phyloP scores from a whole-genome alignment of 352 stramenopile genomes.

The Globisporangium alternatum region DNA sequence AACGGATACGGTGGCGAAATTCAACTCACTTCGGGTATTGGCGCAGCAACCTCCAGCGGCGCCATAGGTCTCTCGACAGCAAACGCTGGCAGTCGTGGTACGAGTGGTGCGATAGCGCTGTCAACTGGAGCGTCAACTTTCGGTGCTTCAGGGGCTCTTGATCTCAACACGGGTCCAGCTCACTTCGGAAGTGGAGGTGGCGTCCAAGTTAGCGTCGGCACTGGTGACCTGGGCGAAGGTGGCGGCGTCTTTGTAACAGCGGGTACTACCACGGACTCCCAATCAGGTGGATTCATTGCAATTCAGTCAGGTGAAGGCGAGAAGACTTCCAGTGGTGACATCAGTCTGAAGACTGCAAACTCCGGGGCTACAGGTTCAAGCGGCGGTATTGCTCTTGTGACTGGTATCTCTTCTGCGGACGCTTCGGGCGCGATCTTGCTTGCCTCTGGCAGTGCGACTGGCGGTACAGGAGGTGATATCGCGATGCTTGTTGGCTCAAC shows the following conservation, averaged over 20 bases:
- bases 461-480: slow-evolving; percentile 61
- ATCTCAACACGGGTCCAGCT: slow-evolving; percentile 48
- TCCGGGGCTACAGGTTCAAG: slow-evolving; percentile 52
- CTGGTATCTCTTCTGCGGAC: slow-evolving; percentile 50
- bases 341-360: slow-evolving; percentile 60
- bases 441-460: slow-evolving; percentile 48
- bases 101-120: slow-evolving; percentile 44
- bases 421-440: slow-evolving; percentile 53
- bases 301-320: slow-evolving; percentile 59
- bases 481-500: slow-evolving; percentile 48
- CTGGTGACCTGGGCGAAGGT: slow-evolving; percentile 79
- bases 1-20: slow-evolving; percentile 69
- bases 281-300: slow-evolving; percentile 59
- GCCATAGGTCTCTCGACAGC: slow-evolving; percentile 44
- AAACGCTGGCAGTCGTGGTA: slow-evolving; percentile 43
- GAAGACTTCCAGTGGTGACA: slow-evolving; percentile 66
- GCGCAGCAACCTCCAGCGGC: slow-evolving; percentile 53
- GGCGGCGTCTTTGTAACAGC: slow-evolving; percentile 70
- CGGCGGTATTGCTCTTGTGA: slow-evolving; percentile 53
- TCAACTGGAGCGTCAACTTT: slow-evolving; percentile 38
- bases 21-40: slow-evolving; percentile 39
- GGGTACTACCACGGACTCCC: slow-evolving; percentile 62
- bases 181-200: slow-evolving; percentile 47
- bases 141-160: slow-evolving; percentile 58
- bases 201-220: slow-evolving; percentile 52